A percentile compares a stretch with the other conserved stretches of the same genome.
These are phyloP conservation scores for Trichoderma orchidacearum DNA, from an alignment of 495 filamentous ascomycete species.

Conservation along the genomic window DNA sequence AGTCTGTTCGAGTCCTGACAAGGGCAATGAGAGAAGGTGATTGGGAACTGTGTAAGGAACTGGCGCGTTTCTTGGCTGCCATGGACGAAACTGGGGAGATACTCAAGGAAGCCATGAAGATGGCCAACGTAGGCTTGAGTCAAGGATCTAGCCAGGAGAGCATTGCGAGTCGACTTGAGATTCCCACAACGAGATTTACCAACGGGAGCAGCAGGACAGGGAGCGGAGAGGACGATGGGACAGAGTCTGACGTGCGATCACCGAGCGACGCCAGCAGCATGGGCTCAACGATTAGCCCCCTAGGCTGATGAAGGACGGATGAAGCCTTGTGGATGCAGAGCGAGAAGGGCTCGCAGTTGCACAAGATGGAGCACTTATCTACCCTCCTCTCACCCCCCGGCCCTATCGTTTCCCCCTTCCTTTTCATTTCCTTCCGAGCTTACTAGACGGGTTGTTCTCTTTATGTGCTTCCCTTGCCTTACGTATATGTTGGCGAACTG, in stretches of 20 bases:
- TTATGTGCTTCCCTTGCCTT: too few species aligned
- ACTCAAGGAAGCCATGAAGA: constrained; percentile 60
- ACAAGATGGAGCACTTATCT: neutral
- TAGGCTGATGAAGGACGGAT: neutral
- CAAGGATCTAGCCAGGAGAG: constrained; percentile 22
- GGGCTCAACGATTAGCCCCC: neutral
- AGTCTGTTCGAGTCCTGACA: constrained; percentile 71
- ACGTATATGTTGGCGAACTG: neutral
- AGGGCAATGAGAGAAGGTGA: constrained; percentile 72
- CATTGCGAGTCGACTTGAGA: constrained; percentile 35
- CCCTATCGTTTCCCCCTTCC: neutral
- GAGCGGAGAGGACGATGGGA: constrained; percentile 12
- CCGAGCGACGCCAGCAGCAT: constrained; percentile 17
- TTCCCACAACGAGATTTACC: constrained; percentile 21
- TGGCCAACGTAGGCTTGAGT: constrained; percentile 45
- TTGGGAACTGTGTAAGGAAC: constrained; percentile 94
- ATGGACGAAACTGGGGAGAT: constrained; percentile 79
- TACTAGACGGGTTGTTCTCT: neutral
- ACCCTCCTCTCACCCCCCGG: too few species aligned
- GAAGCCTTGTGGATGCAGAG: neutral
- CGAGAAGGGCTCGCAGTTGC: neutral
- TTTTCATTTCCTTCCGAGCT: neutral
- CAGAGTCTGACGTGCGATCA: constrained; percentile 12
- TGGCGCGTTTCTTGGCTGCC: constrained; percentile 84
- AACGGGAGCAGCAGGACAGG: constrained; percentile 5